phyloP scores from a whole-genome alignment of 1,284 basidiomycete genomes.

The Abortiporus biennis region DNA sequence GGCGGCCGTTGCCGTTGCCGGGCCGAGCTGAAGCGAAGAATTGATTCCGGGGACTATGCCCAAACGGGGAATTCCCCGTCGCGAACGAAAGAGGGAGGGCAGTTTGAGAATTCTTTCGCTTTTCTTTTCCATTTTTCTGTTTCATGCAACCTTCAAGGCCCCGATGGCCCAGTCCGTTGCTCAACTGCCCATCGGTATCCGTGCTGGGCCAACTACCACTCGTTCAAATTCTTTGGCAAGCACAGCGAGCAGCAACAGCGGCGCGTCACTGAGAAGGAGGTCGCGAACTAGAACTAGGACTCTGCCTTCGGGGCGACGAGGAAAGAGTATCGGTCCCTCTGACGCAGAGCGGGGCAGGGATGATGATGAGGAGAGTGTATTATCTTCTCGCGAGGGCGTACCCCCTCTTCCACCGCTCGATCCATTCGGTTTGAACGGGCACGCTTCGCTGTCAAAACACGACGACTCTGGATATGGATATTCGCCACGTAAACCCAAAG shows the following conservation, averaged over 20 bases:
- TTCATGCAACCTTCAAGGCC: conserved; percentile 23
- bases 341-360: background rate
- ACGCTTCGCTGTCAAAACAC: conserved; percentile 11
- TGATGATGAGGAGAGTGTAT: conserved; percentile 13
- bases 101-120: background rate
- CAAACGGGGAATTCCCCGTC: background rate
- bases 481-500: conserved; percentile 2
- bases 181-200: conserved; percentile 12
- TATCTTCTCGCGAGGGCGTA: too few species aligned
- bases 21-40: background rate
- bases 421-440: too few species aligned
- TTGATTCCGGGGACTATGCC: background rate
- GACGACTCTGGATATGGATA: conserved; percentile 4
- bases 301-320: conserved; percentile 19
- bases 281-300: conserved; percentile 27
- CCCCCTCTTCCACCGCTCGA: conserved; percentile 15
- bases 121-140: conserved; percentile 16
- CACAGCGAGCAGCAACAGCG: conserved; percentile 30
- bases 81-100: background rate
- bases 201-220: conserved; percentile 14
- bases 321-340: conserved; percentile 11
- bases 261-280: conserved; percentile 25
- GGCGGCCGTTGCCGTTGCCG: background rate
- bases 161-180: conserved; percentile 25
- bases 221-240: conserved; percentile 38